Conservation (phyloP, 371 early-diverging fungal species). For the Apophysomyces elegans region DNA sequence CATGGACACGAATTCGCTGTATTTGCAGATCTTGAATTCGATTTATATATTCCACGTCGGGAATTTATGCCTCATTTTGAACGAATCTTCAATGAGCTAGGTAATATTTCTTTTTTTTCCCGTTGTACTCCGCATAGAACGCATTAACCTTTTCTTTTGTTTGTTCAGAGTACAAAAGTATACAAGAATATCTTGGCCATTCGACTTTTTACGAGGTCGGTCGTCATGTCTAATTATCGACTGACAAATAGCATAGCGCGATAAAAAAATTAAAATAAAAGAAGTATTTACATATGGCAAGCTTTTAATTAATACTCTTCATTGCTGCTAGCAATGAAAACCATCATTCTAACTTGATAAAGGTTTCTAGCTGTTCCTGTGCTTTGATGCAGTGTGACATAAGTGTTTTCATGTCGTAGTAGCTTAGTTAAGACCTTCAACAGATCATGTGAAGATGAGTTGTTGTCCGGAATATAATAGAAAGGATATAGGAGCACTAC, state of each 20-base stretch:
- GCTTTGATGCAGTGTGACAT: too few relatives aligned
- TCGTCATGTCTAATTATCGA: conserved; percentile 9
- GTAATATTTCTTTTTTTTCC: conserved; percentile 16
- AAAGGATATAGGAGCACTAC: too few relatives aligned
- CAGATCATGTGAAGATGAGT: too few relatives aligned
- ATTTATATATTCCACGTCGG: conserved; percentile 74
- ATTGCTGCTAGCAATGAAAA: too few relatives aligned
- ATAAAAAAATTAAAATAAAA: not conserved
- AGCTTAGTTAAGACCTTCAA: too few relatives aligned
- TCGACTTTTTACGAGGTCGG: conserved; percentile 45
- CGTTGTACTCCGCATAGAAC: not conserved
- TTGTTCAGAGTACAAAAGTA: conserved; percentile 46
- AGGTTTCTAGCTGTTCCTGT: too few relatives aligned
- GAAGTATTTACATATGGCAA: too few relatives aligned
- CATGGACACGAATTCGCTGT: conserved; percentile 85
- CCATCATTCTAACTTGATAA: too few relatives aligned
- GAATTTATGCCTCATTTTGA: conserved; percentile 91
- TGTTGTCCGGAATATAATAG: too few relatives aligned
- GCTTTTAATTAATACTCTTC: too few relatives aligned
- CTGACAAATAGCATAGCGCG: not conserved
- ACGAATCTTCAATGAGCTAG: conserved; percentile 60
- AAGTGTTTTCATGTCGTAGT: too few relatives aligned
- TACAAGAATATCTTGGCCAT: conserved; percentile 58
- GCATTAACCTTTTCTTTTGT: not conserved
- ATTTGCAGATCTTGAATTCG: conserved; percentile 86